Percentiles rank a stretch among this genome's conserved stretches.
Conservation (phyloP, 164 flowering plant genomes). For the Aristolochia californica region DNA sequence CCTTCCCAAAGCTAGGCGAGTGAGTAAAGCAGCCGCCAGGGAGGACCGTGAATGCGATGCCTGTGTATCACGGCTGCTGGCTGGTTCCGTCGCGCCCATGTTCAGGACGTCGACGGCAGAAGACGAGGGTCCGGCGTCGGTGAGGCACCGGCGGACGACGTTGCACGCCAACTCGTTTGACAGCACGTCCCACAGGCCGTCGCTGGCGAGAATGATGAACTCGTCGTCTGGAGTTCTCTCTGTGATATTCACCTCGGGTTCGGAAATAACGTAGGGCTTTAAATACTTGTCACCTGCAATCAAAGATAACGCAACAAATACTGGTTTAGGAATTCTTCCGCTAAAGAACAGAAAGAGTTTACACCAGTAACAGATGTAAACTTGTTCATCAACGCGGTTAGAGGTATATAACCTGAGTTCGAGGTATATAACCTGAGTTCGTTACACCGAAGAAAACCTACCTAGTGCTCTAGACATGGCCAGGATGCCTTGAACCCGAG, state of each 20-base stretch:
- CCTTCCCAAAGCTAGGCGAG: conserved; percentile 49
- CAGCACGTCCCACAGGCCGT: conserved; percentile 63
- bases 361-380: no score
- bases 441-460: no score
- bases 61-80: background rate
- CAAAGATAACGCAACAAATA: background rate
- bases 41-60: conserved; percentile 17
- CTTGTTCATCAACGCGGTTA: no score
- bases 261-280: conserved; percentile 40
- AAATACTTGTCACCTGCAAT: conserved; percentile 39
- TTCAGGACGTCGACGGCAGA: background rate
- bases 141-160: conserved; percentile 29
- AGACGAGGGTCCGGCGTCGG: conserved; percentile 10
- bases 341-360: no score
- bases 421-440: no score
- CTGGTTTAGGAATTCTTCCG: no score
- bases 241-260: conserved; percentile 43
- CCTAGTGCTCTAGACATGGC: conserved; percentile 53
- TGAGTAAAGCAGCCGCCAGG: conserved; percentile 46
- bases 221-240: conserved; percentile 37
- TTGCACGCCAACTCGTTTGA: conserved; percentile 36
- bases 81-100: conserved; percentile 5
- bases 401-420: no score
- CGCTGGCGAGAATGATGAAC: conserved; percentile 54
- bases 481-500: conserved; percentile 46